A percentile compares a stretch with the other conserved stretches of the same genome.
These are phyloP conservation scores for Exophiala oligosperma DNA, from an alignment of 2,329 filamentous ascomycete species.

Conservation along the genomic window DNA sequence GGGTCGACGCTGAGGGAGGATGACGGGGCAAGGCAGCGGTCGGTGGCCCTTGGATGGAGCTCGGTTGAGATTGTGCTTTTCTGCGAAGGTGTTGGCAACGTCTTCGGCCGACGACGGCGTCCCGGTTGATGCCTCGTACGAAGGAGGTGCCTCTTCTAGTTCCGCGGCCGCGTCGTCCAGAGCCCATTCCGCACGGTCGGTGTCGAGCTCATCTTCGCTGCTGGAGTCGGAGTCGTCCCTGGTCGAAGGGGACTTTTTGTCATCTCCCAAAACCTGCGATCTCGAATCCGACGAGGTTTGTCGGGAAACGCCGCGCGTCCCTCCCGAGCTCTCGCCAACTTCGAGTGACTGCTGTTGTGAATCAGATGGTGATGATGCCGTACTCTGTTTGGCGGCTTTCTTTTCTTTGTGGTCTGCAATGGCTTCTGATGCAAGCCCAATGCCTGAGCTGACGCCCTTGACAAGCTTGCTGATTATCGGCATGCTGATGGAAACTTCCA, in stretches of 20 bases:
- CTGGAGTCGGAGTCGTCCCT: conserved; percentile 11
- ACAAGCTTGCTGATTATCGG: conserved; percentile 19
- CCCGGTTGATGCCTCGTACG: conserved; percentile 7
- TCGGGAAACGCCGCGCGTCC: not conserved
- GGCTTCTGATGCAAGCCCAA: conserved; percentile 23
- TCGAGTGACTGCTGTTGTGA: not conserved
- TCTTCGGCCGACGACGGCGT: conserved; percentile 12
- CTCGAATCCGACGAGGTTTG: not conserved
- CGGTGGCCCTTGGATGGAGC: conserved; percentile 4
- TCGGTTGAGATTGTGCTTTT: conserved; percentile 5
- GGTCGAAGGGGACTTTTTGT: no score
- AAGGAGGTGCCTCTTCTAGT: conserved; percentile 11
- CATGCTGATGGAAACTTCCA: not conserved
- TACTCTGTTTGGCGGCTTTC: conserved; percentile 14
- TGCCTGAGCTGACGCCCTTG: conserved; percentile 21
- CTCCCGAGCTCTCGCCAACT: conserved; percentile 4
- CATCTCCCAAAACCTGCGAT: no score
- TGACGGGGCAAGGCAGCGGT: conserved; percentile 44
- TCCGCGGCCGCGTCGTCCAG: conserved; percentile 24
- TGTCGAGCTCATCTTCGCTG: conserved; percentile 18
- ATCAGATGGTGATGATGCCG: conserved; percentile 13
- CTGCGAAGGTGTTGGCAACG: conserved; percentile 14
- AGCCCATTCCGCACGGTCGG: conserved; percentile 21
- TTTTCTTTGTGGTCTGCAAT: conserved; percentile 24
- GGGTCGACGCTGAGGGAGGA: conserved; percentile 55